Evolutionary conservation across 345 rosid genomes (phyloP).

Genomic region (Euphorbia pulcherrima): DNA sequence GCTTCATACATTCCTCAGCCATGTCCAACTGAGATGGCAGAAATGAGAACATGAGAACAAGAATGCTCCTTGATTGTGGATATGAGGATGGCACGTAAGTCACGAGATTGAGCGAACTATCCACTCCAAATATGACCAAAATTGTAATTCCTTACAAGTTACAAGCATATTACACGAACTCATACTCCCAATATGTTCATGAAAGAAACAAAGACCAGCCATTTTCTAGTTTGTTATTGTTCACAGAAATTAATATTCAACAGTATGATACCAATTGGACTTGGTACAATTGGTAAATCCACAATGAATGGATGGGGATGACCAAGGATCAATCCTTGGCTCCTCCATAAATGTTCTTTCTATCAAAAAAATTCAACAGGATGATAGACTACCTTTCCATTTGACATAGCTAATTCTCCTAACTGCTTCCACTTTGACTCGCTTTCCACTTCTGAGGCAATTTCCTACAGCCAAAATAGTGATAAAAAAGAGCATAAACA

Average conservation of each 20-base stretch:
- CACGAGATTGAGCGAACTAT: not conserved
- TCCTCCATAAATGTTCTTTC: too few relatives aligned
- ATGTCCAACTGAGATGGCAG: conserved; percentile 69
- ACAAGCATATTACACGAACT: not conserved
- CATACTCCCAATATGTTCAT: not conserved
- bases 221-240: not conserved
- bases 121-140: not conserved
- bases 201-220: not conserved
- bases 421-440: conserved; percentile 98
- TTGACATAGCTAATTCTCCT: conserved; percentile 95
- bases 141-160: not conserved
- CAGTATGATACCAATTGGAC: too few relatives aligned
- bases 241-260: not conserved
- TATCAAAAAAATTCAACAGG: too few relatives aligned
- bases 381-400: conserved; percentile 62
- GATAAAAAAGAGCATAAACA: conserved; percentile 4
- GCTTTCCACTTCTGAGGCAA: conserved; percentile 72
- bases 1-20: conserved; percentile 97
- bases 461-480: conserved; percentile 48
- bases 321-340: too few relatives aligned
- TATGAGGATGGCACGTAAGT: not conserved
- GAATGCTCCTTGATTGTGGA: not conserved
- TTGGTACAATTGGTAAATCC: too few relatives aligned
- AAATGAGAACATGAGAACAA: conserved; percentile 12
- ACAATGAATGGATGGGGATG: too few relatives aligned